A percentile compares a stretch with the other conserved stretches of the same genome.
Conservation (phyloP, 306 rosid genomes). For the Cajanus cajan region DNA sequence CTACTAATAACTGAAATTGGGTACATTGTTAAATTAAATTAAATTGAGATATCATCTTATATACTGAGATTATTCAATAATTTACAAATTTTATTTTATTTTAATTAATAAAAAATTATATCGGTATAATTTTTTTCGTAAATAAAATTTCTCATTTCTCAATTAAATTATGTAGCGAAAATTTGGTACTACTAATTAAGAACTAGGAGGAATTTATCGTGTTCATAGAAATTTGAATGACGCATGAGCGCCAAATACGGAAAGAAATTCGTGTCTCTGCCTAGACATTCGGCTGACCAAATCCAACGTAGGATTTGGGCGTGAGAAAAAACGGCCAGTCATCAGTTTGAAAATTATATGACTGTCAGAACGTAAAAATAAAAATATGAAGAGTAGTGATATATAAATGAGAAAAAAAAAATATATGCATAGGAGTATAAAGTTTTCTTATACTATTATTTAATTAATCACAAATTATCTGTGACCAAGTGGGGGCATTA, state of each 20-base stretch:
- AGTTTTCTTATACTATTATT: no score
- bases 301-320: conserved; percentile 79
- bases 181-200: neutral
- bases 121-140: no score
- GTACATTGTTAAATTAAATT: conserved; percentile 23
- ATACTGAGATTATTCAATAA: neutral
- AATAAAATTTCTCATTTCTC: no score
- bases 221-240: conserved; percentile 51
- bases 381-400: no score
- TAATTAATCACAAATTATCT: no score
- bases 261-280: conserved; percentile 27
- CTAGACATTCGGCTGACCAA: conserved; percentile 38
- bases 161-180: no score
- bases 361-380: neutral
- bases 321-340: conserved; percentile 54
- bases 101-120: no score
- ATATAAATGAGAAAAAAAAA: no score
- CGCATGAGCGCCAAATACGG: conserved; percentile 53
- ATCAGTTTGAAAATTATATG: conserved; percentile 38
- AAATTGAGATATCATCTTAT: neutral
- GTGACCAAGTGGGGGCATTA: no score
- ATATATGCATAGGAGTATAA: no score
- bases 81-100: neutral
- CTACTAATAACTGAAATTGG: neutral
- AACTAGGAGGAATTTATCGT: neutral